Conservation (phyloP, 2,329 filamentous ascomycete genomes). For the Hymenoscyphus linearis region DNA sequence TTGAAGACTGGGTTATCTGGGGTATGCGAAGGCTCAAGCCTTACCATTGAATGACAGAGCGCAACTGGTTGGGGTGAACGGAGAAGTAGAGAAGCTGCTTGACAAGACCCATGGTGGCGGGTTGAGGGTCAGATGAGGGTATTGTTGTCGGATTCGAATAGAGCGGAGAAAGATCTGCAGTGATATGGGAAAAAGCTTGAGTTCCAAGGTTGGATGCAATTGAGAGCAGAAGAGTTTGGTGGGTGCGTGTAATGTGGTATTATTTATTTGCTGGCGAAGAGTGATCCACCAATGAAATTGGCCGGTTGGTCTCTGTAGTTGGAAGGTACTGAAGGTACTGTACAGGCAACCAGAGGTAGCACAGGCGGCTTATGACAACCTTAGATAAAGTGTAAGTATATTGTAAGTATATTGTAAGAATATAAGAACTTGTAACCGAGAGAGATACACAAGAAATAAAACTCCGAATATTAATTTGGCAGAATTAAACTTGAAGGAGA, state of each 20-base stretch:
- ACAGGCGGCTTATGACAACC: neutral
- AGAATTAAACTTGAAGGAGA: too few species aligned
- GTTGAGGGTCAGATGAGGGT: neutral
- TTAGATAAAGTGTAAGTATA: too few species aligned
- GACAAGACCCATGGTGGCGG: conserved; percentile 47
- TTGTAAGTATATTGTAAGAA: too few species aligned
- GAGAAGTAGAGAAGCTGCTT: conserved; percentile 62
- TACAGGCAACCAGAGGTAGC: neutral
- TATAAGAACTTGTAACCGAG: too few species aligned
- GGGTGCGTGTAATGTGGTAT: neutral
- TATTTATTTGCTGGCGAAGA: neutral
- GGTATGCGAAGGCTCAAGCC: neutral
- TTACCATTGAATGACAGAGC: conserved; percentile 85
- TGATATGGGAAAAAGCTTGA: neutral
- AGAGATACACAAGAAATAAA: too few species aligned
- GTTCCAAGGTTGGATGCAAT: neutral
- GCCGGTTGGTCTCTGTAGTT: neutral
- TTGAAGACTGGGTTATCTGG: neutral
- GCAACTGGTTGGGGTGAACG: conserved; percentile 71
- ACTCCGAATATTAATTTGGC: too few species aligned
- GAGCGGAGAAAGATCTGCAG: neutral
- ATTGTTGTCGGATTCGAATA: too few species aligned
- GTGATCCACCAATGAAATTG: neutral
- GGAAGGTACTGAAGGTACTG: neutral
- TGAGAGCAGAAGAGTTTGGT: neutral